Percentiles rank a stretch among this genome's conserved stretches.
phyloP scores from a whole-genome alignment of 2,329 filamentous ascomycete genomes.

The Ceratocystis papillata region DNA sequence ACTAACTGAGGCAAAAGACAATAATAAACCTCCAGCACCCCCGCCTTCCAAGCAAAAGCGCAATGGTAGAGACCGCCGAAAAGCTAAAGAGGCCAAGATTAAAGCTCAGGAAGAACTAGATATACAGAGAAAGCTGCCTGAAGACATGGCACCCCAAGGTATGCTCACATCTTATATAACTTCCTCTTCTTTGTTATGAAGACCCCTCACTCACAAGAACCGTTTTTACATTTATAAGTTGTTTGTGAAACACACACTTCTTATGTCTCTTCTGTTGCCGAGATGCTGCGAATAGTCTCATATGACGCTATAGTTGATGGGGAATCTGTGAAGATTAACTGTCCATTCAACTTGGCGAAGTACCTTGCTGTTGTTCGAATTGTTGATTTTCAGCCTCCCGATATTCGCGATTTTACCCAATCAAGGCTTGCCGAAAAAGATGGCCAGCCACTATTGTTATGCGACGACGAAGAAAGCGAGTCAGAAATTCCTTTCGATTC shows the following conservation, averaged over 20 bases:
- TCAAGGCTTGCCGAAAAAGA: slow-evolving; percentile 37
- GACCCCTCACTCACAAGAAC: neutral
- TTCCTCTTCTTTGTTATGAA: neutral
- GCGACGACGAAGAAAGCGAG: slow-evolving; percentile 30
- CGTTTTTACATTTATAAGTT: slow-evolving; percentile 26
- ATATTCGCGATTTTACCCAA: slow-evolving; percentile 59
- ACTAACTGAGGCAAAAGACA: neutral
- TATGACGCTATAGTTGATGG: neutral
- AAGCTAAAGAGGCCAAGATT: slow-evolving; percentile 24
- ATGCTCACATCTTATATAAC: slow-evolving; percentile 20
- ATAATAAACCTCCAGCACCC: neutral
- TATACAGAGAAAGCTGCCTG: neutral
- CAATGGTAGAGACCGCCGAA: slow-evolving; percentile 29
- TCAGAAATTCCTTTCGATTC: neutral
- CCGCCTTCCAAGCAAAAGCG: slow-evolving; percentile 21
- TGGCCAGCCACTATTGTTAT: slow-evolving; percentile 41
- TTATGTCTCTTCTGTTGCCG: slow-evolving; percentile 21
- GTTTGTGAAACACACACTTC: slow-evolving; percentile 25
- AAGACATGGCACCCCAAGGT: slow-evolving; percentile 31
- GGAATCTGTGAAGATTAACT: slow-evolving; percentile 29
- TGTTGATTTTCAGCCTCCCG: slow-evolving; percentile 64
- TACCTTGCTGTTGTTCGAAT: slow-evolving; percentile 64
- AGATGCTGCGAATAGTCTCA: slow-evolving; percentile 29
- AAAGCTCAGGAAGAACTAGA: slow-evolving; percentile 17
- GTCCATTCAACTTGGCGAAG: slow-evolving; percentile 65